These are phyloP conservation scores for Posidonia australis DNA, from an alignment of 106 monocot species.

Conservation along the genomic window DNA sequence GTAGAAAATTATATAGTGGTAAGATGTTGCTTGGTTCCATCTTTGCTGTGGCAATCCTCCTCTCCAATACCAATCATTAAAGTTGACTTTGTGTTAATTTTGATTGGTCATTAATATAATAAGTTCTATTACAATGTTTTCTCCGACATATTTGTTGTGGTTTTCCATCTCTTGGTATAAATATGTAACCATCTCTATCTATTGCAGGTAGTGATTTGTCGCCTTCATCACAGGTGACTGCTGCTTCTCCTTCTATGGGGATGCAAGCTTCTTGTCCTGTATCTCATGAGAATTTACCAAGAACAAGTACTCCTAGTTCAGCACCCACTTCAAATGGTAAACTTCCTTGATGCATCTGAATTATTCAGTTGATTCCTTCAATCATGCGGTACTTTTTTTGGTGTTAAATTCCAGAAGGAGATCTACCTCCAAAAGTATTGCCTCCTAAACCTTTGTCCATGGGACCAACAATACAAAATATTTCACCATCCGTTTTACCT, in stretches of 20 bases:
- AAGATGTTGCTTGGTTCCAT: too few relatives aligned
- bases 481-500: slow-evolving; percentile 3
- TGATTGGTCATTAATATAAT: not conserved
- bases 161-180: not conserved
- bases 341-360: not conserved
- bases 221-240: slow-evolving; percentile 1
- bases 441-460: slow-evolving; percentile 6
- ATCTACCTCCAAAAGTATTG: slow-evolving; percentile 6
- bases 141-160: not conserved
- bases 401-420: not conserved
- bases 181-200: slow-evolving; percentile 3
- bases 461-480: not conserved
- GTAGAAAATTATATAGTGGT: too few relatives aligned
- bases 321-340: slow-evolving; percentile 7
- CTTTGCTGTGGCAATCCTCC: not conserved
- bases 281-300: not conserved
- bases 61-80: not conserved
- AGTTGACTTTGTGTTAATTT: not conserved
- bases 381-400: not conserved
- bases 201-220: slow-evolving; percentile 14
- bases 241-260: not conserved
- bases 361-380: not conserved
- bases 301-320: slow-evolving; percentile 4
- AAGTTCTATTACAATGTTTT: not conserved
- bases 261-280: slow-evolving; percentile 4